Evolutionary conservation across 495 filamentous ascomycete species (phyloP).

Genomic region (Astrothelium subdiscretum): DNA sequence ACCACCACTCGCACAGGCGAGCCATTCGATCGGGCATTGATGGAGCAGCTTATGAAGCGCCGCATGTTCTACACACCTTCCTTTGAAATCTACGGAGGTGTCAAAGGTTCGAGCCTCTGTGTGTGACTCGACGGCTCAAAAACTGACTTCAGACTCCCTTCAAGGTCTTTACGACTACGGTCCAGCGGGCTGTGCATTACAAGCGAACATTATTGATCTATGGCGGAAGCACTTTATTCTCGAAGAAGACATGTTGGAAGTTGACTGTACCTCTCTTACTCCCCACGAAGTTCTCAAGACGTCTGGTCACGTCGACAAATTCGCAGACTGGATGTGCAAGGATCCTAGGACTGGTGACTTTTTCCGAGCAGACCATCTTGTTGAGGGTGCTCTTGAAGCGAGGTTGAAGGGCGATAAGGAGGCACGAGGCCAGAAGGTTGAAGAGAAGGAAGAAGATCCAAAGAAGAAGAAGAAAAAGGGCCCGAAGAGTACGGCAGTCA

Average conservation of each 20-base stretch:
- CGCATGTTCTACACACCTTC: slow-evolving; percentile 89
- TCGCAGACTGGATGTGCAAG: slow-evolving; percentile 99
- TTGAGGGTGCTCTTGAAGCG: slow-evolving; percentile 81
- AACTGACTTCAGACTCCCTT: slow-evolving; percentile 3
- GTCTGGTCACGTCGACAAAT: slow-evolving; percentile 93
- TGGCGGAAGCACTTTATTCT: slow-evolving; percentile 65
- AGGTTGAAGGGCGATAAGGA: slow-evolving; percentile 54
- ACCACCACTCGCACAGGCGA: slow-evolving; percentile 73
- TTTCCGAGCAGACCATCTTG: slow-evolving; percentile 86
- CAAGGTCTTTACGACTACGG: slow-evolving; percentile 30
- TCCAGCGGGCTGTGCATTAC: slow-evolving; percentile 32
- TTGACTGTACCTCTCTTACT: slow-evolving; percentile 34
- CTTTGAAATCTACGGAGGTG: slow-evolving; percentile 45
- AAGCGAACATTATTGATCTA: slow-evolving; percentile 67
- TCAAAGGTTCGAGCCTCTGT: slow-evolving; percentile 12
- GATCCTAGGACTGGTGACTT: slow-evolving; percentile 96
- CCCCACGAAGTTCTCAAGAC: slow-evolving; percentile 91
- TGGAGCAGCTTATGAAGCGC: slow-evolving; percentile 77
- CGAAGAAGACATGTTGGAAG: slow-evolving; percentile 36
- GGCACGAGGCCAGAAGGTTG: slow-evolving; percentile 49
- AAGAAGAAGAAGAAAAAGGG: slow-evolving; percentile 50
- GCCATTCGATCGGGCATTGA: slow-evolving; percentile 64
- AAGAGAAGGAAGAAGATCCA: slow-evolving; percentile 28
- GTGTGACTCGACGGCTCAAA: background rate
- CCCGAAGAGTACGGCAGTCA: slow-evolving; percentile 43